These are phyloP conservation scores for Acacia concinna DNA, from an alignment of 331 rosid species.

Conservation along the genomic window DNA sequence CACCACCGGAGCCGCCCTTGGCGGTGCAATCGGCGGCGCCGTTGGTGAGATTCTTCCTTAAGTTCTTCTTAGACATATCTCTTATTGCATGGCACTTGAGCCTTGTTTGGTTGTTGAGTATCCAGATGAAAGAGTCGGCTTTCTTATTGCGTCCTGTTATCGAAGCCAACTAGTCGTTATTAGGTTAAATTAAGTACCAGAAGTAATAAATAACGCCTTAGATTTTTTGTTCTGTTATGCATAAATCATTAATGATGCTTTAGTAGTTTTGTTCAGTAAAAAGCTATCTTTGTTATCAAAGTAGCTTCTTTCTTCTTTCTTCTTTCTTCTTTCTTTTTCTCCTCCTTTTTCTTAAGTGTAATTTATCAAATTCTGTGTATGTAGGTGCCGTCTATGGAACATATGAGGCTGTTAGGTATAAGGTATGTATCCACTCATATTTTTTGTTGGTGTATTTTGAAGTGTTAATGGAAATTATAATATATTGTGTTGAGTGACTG, in stretches of 20 bases:
- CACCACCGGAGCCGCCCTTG: slow-evolving; percentile 54
- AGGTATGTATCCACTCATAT: slow-evolving; percentile 30
- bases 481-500: slow-evolving; percentile 13
- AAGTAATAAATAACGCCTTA: not conserved
- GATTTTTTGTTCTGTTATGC: not conserved
- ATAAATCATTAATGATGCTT: no score
- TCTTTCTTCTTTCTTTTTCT: not conserved
- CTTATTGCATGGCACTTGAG: not conserved
- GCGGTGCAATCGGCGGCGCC: slow-evolving; percentile 60
- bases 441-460: not conserved
- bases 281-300: not conserved
- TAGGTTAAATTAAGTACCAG: not conserved
- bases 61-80: not conserved
- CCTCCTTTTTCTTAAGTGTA: not conserved
- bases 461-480: slow-evolving; percentile 5
- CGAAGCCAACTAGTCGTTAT: not conserved
- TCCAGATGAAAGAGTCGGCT: not conserved
- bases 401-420: slow-evolving; percentile 51
- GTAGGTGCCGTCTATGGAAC: slow-evolving; percentile 56
- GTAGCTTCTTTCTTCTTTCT: not conserved
- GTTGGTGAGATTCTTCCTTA: slow-evolving; percentile 39
- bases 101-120: not conserved
- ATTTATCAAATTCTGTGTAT: not conserved
- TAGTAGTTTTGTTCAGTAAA: not conserved
- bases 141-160: slow-evolving; percentile 14